These are phyloP conservation scores for Salix dunnii DNA, from an alignment of 345 rosid species.

Conservation along the genomic window DNA sequence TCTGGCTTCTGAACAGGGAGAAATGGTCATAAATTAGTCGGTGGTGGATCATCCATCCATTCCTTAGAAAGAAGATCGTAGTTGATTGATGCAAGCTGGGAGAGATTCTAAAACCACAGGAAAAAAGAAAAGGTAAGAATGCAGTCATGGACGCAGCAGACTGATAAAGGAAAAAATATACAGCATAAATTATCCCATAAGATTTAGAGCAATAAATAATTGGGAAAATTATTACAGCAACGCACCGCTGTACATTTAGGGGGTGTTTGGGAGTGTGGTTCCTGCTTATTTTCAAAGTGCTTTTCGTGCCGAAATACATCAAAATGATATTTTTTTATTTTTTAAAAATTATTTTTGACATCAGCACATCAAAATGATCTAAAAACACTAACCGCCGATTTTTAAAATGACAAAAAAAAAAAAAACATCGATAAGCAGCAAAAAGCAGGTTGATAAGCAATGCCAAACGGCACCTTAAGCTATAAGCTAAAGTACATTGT, in stretches of 20 bases:
- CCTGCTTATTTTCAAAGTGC: no score
- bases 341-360: no score
- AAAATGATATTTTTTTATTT: no score
- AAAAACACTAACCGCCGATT: no score
- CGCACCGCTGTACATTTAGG: background rate
- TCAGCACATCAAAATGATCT: no score
- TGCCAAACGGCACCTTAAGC: no score
- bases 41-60: constrained; percentile 73
- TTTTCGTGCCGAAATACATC: no score
- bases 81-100: constrained; percentile 97
- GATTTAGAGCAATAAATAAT: background rate
- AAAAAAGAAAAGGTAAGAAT: constrained; percentile 9
- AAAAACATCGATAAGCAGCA: no score
- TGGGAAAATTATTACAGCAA: background rate
- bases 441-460: no score
- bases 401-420: no score
- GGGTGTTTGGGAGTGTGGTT: no score
- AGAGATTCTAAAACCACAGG: constrained; percentile 60
- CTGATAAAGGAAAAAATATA: background rate
- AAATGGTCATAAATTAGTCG: constrained; percentile 39
- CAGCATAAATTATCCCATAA: background rate
- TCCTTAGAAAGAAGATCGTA: constrained; percentile 96
- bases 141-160: background rate
- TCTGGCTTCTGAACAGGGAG: constrained; percentile 8
- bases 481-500: background rate